Evolutionary conservation across 495 filamentous ascomycete species (phyloP), one percentile per base, ranked within the genome.

Genomic region (Aspergillus avenaceus): DNA sequence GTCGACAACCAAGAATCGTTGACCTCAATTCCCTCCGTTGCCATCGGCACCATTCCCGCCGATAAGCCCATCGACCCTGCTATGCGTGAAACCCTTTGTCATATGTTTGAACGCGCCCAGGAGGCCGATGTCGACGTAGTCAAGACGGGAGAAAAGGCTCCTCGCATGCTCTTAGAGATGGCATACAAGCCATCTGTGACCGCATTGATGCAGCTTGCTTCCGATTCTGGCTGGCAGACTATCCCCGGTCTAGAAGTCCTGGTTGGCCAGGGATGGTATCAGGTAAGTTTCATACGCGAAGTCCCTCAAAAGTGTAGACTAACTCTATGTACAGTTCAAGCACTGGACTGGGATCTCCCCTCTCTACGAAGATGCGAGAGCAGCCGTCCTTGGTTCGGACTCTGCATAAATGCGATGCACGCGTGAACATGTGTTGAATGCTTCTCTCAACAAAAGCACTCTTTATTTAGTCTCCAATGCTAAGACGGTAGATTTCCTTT

Each of bases 161-260:
- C 58, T 5, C 76, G 78, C 25, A 83, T 95, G 25, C 70, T 97
- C 47, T 70, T 96, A 1, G 93, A 99, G 73, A 97, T 99, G 93
- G 91, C 93, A 4, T 99, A 99, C 66, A 95, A 86, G 65, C 95
- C 93, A 22, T 64, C 80, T 0, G 77, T 85, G 23, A 99, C 93
- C 12, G 76, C 86, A 21, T 62, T 97, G 60, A 97, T 97, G 88
- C 77, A 84, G 65, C 66, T 96, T 58, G 92, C 95, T 4, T 72
- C 81, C 52, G 82, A 87, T 53, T 76, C 79, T 5, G 90, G 88
- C n/a, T 99, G 93, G 95, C 76, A 65, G 46, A 91, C 79, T 5
- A 85, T 97, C 52, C 83, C 88, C 5, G 93, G 93, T 2, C 65
- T 97, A 47, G 93, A 99, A 72, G 91, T 90, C 34, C 73, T 99